Conservation (phyloP, 768 basidiomycete species). For the Boletus rex-veris region DNA sequence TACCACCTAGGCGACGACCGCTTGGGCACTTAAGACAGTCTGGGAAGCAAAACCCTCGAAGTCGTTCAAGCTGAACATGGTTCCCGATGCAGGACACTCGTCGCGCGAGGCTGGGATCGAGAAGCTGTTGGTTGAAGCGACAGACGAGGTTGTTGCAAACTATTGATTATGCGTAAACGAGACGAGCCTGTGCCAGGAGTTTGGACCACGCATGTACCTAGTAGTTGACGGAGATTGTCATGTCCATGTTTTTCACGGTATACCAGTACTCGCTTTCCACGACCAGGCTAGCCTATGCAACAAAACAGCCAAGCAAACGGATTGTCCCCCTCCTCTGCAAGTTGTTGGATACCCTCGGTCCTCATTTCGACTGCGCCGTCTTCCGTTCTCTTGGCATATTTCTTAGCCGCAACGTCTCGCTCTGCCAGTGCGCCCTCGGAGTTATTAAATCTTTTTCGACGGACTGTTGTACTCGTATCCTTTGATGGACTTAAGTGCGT, state of each 20-base stretch:
- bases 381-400: slow-evolving; percentile 6
- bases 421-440: not conserved
- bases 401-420: not conserved
- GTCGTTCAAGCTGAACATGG: slow-evolving; percentile 49
- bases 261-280: too few species aligned
- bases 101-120: slow-evolving; percentile 69
- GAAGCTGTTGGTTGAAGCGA: slow-evolving; percentile 65
- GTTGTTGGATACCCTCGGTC: slow-evolving; percentile 1
- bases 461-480: slow-evolving; percentile 66
- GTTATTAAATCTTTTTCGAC: slow-evolving; percentile 66
- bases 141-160: slow-evolving; percentile 27
- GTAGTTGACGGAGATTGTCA: not conserved
- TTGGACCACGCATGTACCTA: not conserved
- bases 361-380: not conserved
- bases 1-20: slow-evolving; percentile 65
- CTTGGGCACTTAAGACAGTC: slow-evolving; percentile 73
- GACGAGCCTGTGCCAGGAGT: not conserved
- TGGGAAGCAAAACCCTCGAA: slow-evolving; percentile 68
- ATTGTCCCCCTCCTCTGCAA: not conserved
- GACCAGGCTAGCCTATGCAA: not conserved
- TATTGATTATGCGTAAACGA: slow-evolving; percentile 11
- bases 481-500: slow-evolving; percentile 32
- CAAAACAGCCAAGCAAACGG: not conserved
- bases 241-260: not conserved
- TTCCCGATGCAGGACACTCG: slow-evolving; percentile 87